Evolutionary conservation across 805 yeast species (phyloP), one percentile per base, ranked within the genome.

Genomic region (Sungouiella blattae): DNA sequence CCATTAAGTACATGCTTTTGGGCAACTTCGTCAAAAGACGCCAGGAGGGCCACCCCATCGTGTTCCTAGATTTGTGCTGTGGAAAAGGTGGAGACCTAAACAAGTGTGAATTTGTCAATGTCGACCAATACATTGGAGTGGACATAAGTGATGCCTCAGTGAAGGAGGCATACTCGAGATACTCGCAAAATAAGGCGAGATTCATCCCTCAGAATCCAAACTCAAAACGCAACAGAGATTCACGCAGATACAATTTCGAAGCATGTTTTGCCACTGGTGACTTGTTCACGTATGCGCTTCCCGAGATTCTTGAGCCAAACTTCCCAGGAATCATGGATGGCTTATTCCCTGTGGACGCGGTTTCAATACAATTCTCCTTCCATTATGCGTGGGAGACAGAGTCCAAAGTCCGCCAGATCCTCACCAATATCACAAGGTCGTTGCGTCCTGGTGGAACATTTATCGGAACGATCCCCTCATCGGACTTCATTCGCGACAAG

Each of bases 71-170:
- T 53, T 60, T 91, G 37, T 96, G 96, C 11, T 89, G 98, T 61
- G 99, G 99, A 11, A 94, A 93, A 58, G 99, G 99, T 34, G 99
- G 99, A 18, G 99, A 93, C 63, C 64, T 93, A 51, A 78, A 83
- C 49, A 93, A 93, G 57, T 91, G 95, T 80, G 84, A 81, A 33
- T 77, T 77, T 47, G 83, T 87, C 1, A 67, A 75, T 14, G 75
- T 87, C 2, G 72, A 77, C 15, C 89, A 88, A 31, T 86, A 84
- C 46, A 78, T 89, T 36, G 98, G 98, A 1, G 72, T 93, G 18
- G 99, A 93, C 60, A 81, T 93, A 28, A 88, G 96, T 13, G 93
- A 89, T 57, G 82, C 83, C 3, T 85, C 96, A 5, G 80, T 93
- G 33, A 69, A 73, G 33, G 96, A 93, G 55, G 98, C 97, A 0